Conservation (phyloP, 192 early-diverging fungal species). For the Coemansia sp. region DNA sequence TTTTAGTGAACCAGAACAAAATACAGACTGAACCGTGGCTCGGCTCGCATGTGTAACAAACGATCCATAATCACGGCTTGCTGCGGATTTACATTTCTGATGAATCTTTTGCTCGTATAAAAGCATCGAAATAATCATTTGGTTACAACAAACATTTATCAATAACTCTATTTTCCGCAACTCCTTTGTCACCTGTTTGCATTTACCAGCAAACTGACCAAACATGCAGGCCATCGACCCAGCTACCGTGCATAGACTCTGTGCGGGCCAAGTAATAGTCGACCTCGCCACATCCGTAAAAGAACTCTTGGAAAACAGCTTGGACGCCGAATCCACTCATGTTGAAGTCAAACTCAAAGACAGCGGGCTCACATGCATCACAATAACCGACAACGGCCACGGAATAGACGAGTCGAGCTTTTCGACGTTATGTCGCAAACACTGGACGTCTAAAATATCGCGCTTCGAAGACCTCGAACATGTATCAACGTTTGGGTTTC, state of each 20-base stretch:
- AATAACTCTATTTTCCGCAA: too few species aligned
- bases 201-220: not conserved
- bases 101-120: too few species aligned
- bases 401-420: constrained; percentile 71
- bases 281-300: constrained; percentile 84
- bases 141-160: too few species aligned
- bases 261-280: constrained; percentile 85
- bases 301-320: constrained; percentile 92
- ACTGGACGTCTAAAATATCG: constrained; percentile 83
- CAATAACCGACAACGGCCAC: constrained; percentile 84
- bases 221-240: constrained; percentile 8
- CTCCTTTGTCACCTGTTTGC: too few species aligned
- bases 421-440: constrained; percentile 76
- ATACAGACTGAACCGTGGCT: too few species aligned
- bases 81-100: too few species aligned
- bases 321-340: constrained; percentile 81
- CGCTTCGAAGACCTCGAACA: constrained; percentile 75
- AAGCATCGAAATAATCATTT: too few species aligned
- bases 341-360: constrained; percentile 85
- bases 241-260: constrained; percentile 71
- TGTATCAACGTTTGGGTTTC: constrained; percentile 87
- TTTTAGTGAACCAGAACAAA: too few species aligned
- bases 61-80: too few species aligned
- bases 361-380: constrained; percentile 70
- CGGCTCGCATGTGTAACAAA: too few species aligned